Evolutionary conservation across 2,329 filamentous ascomycete species (phyloP).

Genomic region (Colletotrichum viniferum): DNA sequence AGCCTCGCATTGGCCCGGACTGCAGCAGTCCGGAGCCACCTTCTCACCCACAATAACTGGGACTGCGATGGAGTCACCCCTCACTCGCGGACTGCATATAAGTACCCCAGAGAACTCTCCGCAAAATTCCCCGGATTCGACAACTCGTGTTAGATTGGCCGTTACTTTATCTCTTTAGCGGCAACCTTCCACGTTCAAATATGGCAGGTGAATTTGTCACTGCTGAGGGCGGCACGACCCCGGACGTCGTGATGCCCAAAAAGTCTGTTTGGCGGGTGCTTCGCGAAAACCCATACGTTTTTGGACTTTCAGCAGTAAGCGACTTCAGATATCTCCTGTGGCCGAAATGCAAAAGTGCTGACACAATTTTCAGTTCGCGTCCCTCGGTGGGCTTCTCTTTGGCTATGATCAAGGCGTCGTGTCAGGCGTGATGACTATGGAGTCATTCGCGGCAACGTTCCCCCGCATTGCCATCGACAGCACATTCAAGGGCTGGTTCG

Average conservation of each 20-base stretch:
- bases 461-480: slow-evolving; percentile 45
- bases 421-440: slow-evolving; percentile 49
- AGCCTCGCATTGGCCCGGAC: not conserved
- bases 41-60: not conserved
- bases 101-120: not conserved
- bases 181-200: not conserved
- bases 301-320: slow-evolving; percentile 46
- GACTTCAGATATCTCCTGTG: not conserved
- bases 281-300: slow-evolving; percentile 45
- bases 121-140: slow-evolving; percentile 12
- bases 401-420: slow-evolving; percentile 57
- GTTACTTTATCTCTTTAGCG: not conserved
- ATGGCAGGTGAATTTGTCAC: slow-evolving; percentile 14
- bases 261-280: slow-evolving; percentile 30
- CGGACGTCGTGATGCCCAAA: slow-evolving; percentile 16
- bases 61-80: not conserved
- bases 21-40: not conserved
- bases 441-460: slow-evolving; percentile 40
- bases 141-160: slow-evolving; percentile 19
- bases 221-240: slow-evolving; percentile 15
- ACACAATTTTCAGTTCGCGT: slow-evolving; percentile 27
- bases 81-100: not conserved
- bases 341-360: not conserved
- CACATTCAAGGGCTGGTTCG: slow-evolving; percentile 57
- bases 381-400: slow-evolving; percentile 48